A percentile compares a stretch with the other conserved stretches of the same genome.
phyloP scores from a whole-genome alignment of 768 basidiomycete genomes.

The Mrakia frigida region DNA sequence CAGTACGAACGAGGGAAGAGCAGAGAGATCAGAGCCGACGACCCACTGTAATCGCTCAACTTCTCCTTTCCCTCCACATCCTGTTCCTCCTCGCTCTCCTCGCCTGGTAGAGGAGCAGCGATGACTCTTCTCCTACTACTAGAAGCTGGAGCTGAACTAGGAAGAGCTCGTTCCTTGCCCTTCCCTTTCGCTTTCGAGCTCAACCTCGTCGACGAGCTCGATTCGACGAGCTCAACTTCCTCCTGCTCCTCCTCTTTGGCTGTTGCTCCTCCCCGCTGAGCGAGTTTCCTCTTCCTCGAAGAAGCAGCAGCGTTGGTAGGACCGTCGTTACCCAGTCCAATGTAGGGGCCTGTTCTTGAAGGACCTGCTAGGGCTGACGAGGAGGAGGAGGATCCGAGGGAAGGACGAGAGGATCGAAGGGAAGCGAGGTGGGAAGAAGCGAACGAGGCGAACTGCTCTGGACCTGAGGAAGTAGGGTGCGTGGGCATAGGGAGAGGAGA shows the following conservation, averaged over 20 bases:
- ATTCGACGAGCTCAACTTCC: neutral
- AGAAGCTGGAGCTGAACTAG: neutral
- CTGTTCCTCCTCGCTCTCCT: neutral
- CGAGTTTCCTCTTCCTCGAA: neutral
- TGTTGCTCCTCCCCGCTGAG: neutral
- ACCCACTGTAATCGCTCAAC: slow-evolving; percentile 4
- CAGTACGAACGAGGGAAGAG: neutral
- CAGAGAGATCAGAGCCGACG: neutral
- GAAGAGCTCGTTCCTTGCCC: neutral
- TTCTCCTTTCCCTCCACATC: neutral
- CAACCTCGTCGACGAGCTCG: neutral
- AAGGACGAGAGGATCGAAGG: neutral
- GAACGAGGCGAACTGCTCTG: neutral
- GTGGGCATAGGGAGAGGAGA: slow-evolving; percentile 5
- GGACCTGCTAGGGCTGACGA: neutral
- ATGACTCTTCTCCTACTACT: slow-evolving; percentile 8
- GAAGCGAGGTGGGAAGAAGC: neutral
- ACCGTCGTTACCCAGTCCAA: neutral
- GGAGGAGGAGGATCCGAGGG: neutral
- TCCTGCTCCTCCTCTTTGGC: neutral
- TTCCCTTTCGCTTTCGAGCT: neutral
- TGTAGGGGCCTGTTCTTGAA: neutral
- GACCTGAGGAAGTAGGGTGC: neutral
- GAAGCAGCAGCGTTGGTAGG: neutral
- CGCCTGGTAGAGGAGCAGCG: neutral